Evolutionary conservation across 2,329 filamentous ascomycete genomes (phyloP), one percentile per base, ranked within the genome.

Genomic region (Colletotrichum sp.): DNA sequence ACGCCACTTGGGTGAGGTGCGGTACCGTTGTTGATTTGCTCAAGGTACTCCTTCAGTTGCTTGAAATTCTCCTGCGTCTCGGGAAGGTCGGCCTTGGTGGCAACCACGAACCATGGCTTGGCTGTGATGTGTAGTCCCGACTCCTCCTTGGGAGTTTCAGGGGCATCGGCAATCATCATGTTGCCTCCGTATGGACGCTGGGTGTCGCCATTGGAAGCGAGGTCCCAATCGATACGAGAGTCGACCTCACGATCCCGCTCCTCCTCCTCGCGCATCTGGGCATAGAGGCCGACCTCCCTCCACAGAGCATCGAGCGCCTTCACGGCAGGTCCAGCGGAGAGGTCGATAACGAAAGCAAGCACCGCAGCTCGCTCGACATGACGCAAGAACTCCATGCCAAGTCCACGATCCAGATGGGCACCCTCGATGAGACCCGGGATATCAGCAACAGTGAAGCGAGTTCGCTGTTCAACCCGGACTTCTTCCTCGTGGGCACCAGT

Each of bases 31-130:
- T 91, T 91, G 28, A 99, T 89, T 6, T 86, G 87, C 6, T 90
- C 88, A 6, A 99, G 85, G 84, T 98, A 98, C 10, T 86, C 85
- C 78, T 92, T 92, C 79, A 99, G 86, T 68, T 86, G 85, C 43
- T 84, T 85, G 83, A 95, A 99, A 82, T 97, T 98, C 28, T 92
- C 90, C 83, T 96, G 91, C 3, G 97, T 98, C 4, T 90, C 90
- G 5, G 93, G 91, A 71, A 98, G 83, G 83, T 99, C 96, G 1
- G 95, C 96, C 85, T 99, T 99, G 24, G 96, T 98, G 2, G 95
- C 96, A 59, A 98, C 93, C 7, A 98, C 96, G 81, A 98, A 97
- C 97, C 97, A 99, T 1, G 97, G 96, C 86, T 99, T 99, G 39
- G 91, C 92, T n/a, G 95, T 94, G 78, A 99, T 98, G 55, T 94